Conservation (phyloP, 2,329 filamentous ascomycete species). For the Chrysosporium queenslandicum region DNA sequence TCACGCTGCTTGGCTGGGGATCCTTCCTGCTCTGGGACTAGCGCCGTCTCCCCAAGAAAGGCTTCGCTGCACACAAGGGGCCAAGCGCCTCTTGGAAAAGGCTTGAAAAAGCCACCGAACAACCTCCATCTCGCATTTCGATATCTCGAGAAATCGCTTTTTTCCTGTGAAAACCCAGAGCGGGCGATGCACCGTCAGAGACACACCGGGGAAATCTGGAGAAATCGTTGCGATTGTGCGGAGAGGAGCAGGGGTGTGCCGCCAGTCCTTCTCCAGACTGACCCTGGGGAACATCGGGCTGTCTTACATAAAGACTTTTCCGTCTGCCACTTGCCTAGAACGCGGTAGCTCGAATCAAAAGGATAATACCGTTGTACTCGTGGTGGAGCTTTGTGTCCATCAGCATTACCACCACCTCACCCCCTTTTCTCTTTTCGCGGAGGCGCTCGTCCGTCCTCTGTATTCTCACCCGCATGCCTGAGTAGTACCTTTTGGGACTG, state of each 20-base stretch:
- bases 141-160: too few relatives aligned
- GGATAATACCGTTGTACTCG: not conserved
- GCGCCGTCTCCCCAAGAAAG: not conserved
- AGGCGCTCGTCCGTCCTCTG: too few relatives aligned
- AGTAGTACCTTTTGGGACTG: too few relatives aligned
- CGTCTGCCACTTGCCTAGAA: not conserved
- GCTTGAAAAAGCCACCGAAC: slow-evolving; percentile 3
- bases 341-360: not conserved
- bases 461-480: too few relatives aligned
- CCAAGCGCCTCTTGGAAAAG: slow-evolving; percentile 3
- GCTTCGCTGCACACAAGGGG: slow-evolving; percentile 7
- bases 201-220: not conserved
- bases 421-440: too few relatives aligned
- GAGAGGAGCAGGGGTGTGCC: not conserved
- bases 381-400: not conserved
- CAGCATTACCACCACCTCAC: too few relatives aligned
- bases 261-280: not conserved
- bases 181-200: too few relatives aligned
- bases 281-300: not conserved
- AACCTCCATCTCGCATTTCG: too few relatives aligned
- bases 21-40: not conserved
- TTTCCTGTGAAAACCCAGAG: too few relatives aligned
- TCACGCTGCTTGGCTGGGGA: not conserved
- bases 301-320: not conserved
- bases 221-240: not conserved